A percentile compares a stretch with the other conserved stretches of the same genome.
These are phyloP conservation scores for Auriscalpium vulgare DNA, from an alignment of 768 basidiomycete species.

Conservation along the genomic window DNA sequence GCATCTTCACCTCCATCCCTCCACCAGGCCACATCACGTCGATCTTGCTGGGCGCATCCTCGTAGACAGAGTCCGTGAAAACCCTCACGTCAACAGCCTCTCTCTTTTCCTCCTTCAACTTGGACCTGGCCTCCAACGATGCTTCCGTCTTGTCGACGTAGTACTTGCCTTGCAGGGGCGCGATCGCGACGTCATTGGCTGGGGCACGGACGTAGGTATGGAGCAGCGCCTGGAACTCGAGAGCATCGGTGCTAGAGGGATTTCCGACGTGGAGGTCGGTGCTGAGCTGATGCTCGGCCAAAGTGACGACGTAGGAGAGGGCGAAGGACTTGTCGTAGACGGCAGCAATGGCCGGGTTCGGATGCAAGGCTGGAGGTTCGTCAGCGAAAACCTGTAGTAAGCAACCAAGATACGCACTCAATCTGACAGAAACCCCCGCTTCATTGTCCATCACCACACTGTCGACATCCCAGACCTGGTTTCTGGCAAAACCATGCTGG, in stretches of 20 bases:
- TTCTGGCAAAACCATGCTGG: conserved; percentile 93
- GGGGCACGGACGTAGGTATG: conserved; percentile 83
- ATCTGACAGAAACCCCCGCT: conserved; percentile 62
- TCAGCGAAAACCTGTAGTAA: not conserved
- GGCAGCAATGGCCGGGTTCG: conserved; percentile 47
- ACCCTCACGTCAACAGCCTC: conserved; percentile 55
- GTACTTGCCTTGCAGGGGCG: conserved; percentile 50
- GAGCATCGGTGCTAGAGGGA: conserved; percentile 31
- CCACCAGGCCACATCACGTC: conserved; percentile 53
- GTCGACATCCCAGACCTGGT: conserved; percentile 63
- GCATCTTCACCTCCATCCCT: conserved; percentile 42
- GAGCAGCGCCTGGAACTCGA: conserved; percentile 89
- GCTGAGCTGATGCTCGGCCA: conserved; percentile 63
- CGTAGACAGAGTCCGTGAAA: conserved; percentile 74
- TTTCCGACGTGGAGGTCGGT: conserved; percentile 82
- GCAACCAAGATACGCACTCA: conserved; percentile 46
- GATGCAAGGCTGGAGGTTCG: conserved; percentile 46
- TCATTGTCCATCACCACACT: conserved; percentile 57
- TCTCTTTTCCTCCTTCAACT: conserved; percentile 50
- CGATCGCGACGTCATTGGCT: conserved; percentile 48
- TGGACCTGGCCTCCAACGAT: conserved; percentile 39
- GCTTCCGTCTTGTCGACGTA: conserved; percentile 81
- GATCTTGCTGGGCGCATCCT: conserved; percentile 49
- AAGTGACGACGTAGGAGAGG: conserved; percentile 75
- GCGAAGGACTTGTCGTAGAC: conserved; percentile 60